Conservation (phyloP, 352 stramenopile species). For the Globisporangium viniferum region DNA sequence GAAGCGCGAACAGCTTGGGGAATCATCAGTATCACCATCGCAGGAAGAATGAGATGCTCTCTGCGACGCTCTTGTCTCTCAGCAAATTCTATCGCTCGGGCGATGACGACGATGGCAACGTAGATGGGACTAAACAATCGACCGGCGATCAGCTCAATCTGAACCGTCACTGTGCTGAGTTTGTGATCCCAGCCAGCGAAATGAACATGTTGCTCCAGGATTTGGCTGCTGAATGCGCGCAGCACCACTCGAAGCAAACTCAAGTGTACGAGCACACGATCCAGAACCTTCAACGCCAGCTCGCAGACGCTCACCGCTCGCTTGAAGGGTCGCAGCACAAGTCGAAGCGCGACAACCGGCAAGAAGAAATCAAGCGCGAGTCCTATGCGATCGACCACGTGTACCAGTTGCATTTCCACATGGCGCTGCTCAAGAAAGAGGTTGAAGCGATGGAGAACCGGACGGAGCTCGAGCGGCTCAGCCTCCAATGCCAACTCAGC, state of each 20-base stretch:
- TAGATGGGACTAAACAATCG: too few species aligned
- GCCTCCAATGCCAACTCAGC: slow-evolving; percentile 40
- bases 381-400: slow-evolving; percentile 38
- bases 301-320: background rate
- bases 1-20: background rate
- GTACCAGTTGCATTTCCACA: slow-evolving; percentile 43
- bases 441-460: slow-evolving; percentile 24
- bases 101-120: background rate
- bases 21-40: background rate
- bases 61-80: slow-evolving; percentile 8
- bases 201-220: slow-evolving; percentile 19
- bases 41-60: background rate
- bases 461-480: slow-evolving; percentile 36
- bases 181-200: slow-evolving; percentile 19
- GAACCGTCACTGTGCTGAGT: background rate
- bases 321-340: background rate
- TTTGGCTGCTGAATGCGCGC: slow-evolving; percentile 5
- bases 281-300: slow-evolving; percentile 1
- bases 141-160: background rate
- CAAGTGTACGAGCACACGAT: background rate
- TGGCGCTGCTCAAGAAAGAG: slow-evolving; percentile 32
- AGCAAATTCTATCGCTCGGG: slow-evolving; percentile 10
- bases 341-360: slow-evolving; percentile 7
- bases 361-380: slow-evolving; percentile 40
- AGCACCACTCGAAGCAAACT: background rate